These are phyloP conservation scores for Panicum miliaceum DNA, from an alignment of 176 grass and related monocot genomes.

Conservation along the genomic window DNA sequence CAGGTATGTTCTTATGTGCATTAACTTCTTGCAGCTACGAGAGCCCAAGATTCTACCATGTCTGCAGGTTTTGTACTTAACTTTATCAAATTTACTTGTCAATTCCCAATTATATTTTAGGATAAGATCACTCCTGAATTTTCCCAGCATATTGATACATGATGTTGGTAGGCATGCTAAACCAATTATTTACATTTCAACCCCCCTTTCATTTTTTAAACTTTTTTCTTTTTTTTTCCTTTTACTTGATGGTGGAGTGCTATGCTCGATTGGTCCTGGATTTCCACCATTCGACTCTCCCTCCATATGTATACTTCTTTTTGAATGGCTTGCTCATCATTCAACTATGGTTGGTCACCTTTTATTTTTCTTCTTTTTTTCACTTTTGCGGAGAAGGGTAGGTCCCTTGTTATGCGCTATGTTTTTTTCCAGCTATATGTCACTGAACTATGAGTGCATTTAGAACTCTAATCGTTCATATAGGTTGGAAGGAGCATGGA, in stretches of 20 bases:
- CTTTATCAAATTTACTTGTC: neutral
- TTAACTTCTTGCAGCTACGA: slow-evolving; percentile 64
- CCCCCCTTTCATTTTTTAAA: neutral
- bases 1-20: slow-evolving; percentile 81
- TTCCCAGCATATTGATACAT: slow-evolving; percentile 18
- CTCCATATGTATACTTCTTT: slow-evolving; percentile 31
- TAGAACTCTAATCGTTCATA: neutral
- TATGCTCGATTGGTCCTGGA: slow-evolving; percentile 20
- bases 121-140: neutral
- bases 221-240: neutral
- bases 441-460: neutral
- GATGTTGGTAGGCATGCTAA: neutral
- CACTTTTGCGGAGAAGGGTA: neutral
- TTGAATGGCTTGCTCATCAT: slow-evolving; percentile 36
- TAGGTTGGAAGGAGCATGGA: neutral
- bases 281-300: slow-evolving; percentile 11
- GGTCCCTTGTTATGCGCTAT: neutral
- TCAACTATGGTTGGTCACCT: slow-evolving; percentile 19
- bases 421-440: neutral
- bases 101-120: neutral
- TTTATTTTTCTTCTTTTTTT: neutral
- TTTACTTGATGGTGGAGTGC: slow-evolving; percentile 42
- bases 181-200: neutral
- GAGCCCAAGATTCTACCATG: slow-evolving; percentile 71
- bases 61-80: slow-evolving; percentile 57